phyloP scores from a whole-genome alignment of 2,329 filamentous ascomycete species.

The Stemphylium lycopersici region DNA sequence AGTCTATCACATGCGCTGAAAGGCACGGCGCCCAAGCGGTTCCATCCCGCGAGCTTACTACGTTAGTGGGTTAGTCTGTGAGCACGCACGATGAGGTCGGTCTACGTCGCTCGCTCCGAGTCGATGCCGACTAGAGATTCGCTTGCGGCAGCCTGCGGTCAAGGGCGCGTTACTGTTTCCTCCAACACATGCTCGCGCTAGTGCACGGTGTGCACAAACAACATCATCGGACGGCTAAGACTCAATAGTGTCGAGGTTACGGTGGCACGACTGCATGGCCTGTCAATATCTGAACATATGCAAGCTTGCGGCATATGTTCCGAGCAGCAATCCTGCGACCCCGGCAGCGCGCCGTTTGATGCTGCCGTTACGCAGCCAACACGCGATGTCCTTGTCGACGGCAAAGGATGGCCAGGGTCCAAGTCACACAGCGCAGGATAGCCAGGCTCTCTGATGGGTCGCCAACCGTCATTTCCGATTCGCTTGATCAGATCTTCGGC shows the following conservation, averaged over 20 bases:
- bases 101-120: constrained; percentile 6
- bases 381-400: constrained; percentile 18
- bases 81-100: constrained; percentile 9
- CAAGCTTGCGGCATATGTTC: constrained; percentile 28
- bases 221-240: constrained; percentile 17
- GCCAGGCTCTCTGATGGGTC: constrained; percentile 6
- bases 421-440: constrained; percentile 18
- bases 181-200: constrained; percentile 13
- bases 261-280: constrained; percentile 8
- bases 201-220: constrained; percentile 17
- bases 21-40: constrained; percentile 22
- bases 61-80: background rate
- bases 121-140: constrained; percentile 3
- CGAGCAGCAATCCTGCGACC: constrained; percentile 27
- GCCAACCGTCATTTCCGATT: constrained; percentile 15
- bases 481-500: constrained; percentile 14
- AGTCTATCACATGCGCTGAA: constrained; percentile 7
- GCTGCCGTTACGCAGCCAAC: constrained; percentile 26
- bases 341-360: constrained; percentile 28
- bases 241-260: constrained; percentile 10
- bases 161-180: constrained; percentile 4
- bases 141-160: constrained; percentile 4
- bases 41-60: constrained; percentile 27
- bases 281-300: constrained; percentile 9
- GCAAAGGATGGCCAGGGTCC: constrained; percentile 12